Percentiles rank a stretch among this genome's conserved stretches.
Evolutionary conservation across 192 early-diverging fungal species (phyloP).

Genomic region (Phycomyces nitens): DNA sequence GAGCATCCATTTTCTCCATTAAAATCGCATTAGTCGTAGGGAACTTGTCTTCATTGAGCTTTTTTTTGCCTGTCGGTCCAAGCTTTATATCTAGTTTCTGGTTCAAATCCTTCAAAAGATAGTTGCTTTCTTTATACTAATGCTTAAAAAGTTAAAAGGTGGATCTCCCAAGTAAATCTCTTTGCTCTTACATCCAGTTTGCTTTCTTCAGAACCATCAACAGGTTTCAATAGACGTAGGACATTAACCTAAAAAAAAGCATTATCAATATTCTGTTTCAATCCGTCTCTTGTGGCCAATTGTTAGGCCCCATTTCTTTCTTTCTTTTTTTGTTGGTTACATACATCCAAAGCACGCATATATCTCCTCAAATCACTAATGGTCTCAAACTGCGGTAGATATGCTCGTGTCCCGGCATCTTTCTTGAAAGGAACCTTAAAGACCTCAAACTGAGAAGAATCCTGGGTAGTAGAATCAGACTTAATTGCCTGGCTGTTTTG

Average conservation of each 20-base stretch:
- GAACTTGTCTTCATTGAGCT: slow-evolving; percentile 6
- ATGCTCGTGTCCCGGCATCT: background rate
- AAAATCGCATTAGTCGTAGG: slow-evolving; percentile 20
- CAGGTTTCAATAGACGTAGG: background rate
- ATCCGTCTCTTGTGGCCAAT: too few relatives aligned
- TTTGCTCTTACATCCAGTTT: slow-evolving; percentile 6
- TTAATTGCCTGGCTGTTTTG: background rate
- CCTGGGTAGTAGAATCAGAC: background rate
- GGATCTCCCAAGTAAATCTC: slow-evolving; percentile 1
- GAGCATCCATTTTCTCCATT: slow-evolving; percentile 32
- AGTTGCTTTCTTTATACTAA: slow-evolving; percentile 34
- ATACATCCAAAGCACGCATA: slow-evolving; percentile 32
- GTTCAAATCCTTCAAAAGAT: slow-evolving; percentile 46
- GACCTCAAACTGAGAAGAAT: background rate
- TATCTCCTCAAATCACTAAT: slow-evolving; percentile 27
- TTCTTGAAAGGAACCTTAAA: slow-evolving; percentile 8
- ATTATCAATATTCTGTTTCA: background rate
- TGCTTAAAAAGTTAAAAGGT: too few relatives aligned
- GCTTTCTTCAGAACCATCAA: background rate
- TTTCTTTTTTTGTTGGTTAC: background rate
- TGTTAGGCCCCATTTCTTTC: too few relatives aligned
- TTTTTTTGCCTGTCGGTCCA: slow-evolving; percentile 35
- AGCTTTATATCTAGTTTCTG: slow-evolving; percentile 47
- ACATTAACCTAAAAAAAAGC: slow-evolving; percentile 6
- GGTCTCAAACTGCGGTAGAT: background rate